phyloP scores from a whole-genome alignment of 164 flowering plant genomes.

The Berberis thunbergii region DNA sequence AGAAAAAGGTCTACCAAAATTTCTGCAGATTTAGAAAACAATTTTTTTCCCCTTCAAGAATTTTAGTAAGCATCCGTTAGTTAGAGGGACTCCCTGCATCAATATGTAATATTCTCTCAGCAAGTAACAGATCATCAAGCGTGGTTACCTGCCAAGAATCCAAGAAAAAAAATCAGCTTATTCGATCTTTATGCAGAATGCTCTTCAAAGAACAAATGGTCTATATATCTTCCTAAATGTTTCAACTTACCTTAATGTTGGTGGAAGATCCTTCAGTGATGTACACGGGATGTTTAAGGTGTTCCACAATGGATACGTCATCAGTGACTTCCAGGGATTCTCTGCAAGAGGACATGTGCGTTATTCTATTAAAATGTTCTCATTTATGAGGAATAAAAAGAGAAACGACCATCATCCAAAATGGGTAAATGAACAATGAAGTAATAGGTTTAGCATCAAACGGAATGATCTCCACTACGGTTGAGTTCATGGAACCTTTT shows the following conservation, averaged over 20 bases:
- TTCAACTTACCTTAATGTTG: constrained; percentile 62
- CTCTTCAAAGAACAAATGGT: not conserved
- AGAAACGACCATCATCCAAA: not conserved
- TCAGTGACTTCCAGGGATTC: constrained; percentile 84
- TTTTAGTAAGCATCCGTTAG: too few species aligned
- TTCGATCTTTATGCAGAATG: not conserved
- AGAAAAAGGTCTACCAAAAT: too few species aligned
- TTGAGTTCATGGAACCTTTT: too few species aligned
- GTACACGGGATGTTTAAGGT: constrained; percentile 71
- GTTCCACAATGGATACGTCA: constrained; percentile 85
- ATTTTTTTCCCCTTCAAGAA: too few species aligned
- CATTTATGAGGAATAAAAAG: not conserved
- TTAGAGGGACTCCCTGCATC: not conserved
- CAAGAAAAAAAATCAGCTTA: too few species aligned
- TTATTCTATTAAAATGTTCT: not conserved
- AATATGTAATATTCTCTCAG: constrained; percentile 57
- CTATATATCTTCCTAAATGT: not conserved
- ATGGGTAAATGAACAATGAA: not conserved
- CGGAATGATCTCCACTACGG: too few species aligned
- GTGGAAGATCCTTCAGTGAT: constrained; percentile 85
- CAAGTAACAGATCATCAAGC: constrained; percentile 78
- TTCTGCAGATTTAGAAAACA: too few species aligned
- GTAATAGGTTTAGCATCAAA: too few species aligned
- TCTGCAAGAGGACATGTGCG: constrained; percentile 22
- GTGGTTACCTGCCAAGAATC: constrained; percentile 62